Conservation (phyloP, 352 stramenopile species). For the Phytophthora capsici region DNA sequence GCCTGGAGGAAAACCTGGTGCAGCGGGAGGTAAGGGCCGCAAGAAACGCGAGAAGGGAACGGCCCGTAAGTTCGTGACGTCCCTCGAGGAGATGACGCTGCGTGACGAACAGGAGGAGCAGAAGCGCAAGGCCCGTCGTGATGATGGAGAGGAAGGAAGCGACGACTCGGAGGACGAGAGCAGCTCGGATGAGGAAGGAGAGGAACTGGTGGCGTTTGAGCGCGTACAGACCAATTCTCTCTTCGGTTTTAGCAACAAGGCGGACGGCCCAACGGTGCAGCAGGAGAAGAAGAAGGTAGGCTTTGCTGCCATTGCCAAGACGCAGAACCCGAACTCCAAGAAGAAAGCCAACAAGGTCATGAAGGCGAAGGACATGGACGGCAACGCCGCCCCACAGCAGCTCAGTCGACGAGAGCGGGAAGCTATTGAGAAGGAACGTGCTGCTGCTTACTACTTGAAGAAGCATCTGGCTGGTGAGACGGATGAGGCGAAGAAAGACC, state of each 20-base stretch:
- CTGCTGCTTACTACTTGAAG: slow-evolving; percentile 80
- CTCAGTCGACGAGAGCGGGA: slow-evolving; percentile 87
- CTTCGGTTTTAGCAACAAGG: slow-evolving; percentile 71
- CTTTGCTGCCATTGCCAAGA: slow-evolving; percentile 73
- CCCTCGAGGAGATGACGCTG: slow-evolving; percentile 81
- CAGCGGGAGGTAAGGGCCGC: slow-evolving; percentile 56
- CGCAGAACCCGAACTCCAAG: slow-evolving; percentile 84
- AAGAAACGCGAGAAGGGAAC: slow-evolving; percentile 83
- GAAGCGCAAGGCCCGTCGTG: slow-evolving; percentile 79
- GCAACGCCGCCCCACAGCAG: slow-evolving; percentile 61
- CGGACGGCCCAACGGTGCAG: slow-evolving; percentile 63
- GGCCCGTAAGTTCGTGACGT: slow-evolving; percentile 82
- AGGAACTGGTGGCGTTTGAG: slow-evolving; percentile 73
- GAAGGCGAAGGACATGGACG: slow-evolving; percentile 88
- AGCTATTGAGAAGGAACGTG: slow-evolving; percentile 85
- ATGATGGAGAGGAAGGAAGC: slow-evolving; percentile 54
- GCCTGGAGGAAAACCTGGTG: slow-evolving; percentile 53
- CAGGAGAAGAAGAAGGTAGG: slow-evolving; percentile 76
- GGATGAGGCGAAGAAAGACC: slow-evolving; percentile 87
- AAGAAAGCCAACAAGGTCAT: slow-evolving; percentile 82
- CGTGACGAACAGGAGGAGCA: slow-evolving; percentile 78
- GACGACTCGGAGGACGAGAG: slow-evolving; percentile 58
- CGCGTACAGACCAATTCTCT: slow-evolving; percentile 79
- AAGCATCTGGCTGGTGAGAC: slow-evolving; percentile 87
- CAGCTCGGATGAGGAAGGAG: slow-evolving; percentile 58